Base-by-base conservation (phyloP, 2,329 filamentous ascomycete genomes). In the Pseudogymnoascus sp. region DNA sequence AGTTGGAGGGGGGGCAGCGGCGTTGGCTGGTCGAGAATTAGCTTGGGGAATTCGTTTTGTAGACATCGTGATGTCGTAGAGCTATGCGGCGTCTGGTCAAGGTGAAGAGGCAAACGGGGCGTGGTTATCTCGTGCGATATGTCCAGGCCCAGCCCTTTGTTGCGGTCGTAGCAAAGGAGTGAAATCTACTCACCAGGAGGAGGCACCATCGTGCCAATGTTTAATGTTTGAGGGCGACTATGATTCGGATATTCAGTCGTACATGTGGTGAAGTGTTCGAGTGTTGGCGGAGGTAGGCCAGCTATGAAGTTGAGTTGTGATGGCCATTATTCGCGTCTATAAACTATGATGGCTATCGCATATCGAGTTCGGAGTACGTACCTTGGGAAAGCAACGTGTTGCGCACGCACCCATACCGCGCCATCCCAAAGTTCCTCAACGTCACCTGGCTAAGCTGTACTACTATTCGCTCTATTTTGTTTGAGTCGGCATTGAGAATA, bases 1-100 rank as follows among this genome's bases (percentile, higher is more conserved):
- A 42, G 84, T 77, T 14, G 85, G 84, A 31, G 84, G 84, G 63
- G 84, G 33, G 13, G 19, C 79, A 6, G 26, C 26, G 65, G 78
- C 77, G 74, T 71, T 74, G 76, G 70, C 35, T 64, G 53, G 33
- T 16, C 35, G 50, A 16, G 24, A 6, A 19, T 65, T 47, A 53
- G 53, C 26, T 13, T 33, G 6, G 24, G 31, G 31, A 7, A 11
- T 60, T 26, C 16, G 13, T n/a, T 14, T 19, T 59, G 21, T 3
- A 38, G 33, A 4, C 26, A 47, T 56, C 35, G 29, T 14, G 8
- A 11, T 8, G 16, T n/a, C 37, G 6, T 5, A 24, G 16, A 16
- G 31, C 10, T 19, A 10, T 16, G 19, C 16, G 2, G 33, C 8
- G 50, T 61, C 24, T 35, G 64, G 35, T 33, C 11, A 59, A 42